Evolutionary conservation across 2,329 filamentous ascomycete species (phyloP), one percentile per base, ranked within the genome.

Genomic region (Microascus cirrosus): DNA sequence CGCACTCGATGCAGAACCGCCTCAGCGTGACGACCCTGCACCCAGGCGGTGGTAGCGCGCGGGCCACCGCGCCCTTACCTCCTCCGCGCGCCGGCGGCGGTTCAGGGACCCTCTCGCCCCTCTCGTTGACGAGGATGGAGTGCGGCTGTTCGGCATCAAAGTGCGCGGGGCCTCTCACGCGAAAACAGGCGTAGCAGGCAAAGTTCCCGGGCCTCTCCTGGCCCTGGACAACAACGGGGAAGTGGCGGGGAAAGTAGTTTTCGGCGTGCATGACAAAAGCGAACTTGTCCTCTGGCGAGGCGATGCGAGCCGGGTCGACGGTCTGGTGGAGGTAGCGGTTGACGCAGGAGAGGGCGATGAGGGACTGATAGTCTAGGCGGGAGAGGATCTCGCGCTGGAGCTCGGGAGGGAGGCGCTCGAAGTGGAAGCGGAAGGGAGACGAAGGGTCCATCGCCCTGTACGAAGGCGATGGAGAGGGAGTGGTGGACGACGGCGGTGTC

Each of bases 131-230:
- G 58, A 67, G 69, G 20, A 68, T 67, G 15, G 64, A 64, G 45
- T 66, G 64, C 3, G 67, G 65, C 58, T 73, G 71, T 18, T 70
- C 63, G 58, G 67, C 65, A 59, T 74, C 71, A 61, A 74, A 74
- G 59, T 70, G 66, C 48, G 70, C 68, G 5, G 72, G 71, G 2
- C 65, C 64, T 52, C 71, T 68, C n/a, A 74, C 71, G 1, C 70
- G 68, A 60, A 70, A 74, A 64, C 73, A 74, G 28, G 72, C 64
- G 61, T 74, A 74, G 61, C 72, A 74, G 59, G 73, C 72, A 52
- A 72, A 70, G 61, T 74, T 74, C 18, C 72, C 71, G 0, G 71
- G 72, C 55, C 68, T 66, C 59, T 72, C 69, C 53, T 70, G 67
- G 54, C 67, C 67, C 10, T 68, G 68, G 60, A 68, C 71, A 53